Conservation (phyloP, 1,139 yeast genomes). For the Sugiyamaella grinbergsii region DNA sequence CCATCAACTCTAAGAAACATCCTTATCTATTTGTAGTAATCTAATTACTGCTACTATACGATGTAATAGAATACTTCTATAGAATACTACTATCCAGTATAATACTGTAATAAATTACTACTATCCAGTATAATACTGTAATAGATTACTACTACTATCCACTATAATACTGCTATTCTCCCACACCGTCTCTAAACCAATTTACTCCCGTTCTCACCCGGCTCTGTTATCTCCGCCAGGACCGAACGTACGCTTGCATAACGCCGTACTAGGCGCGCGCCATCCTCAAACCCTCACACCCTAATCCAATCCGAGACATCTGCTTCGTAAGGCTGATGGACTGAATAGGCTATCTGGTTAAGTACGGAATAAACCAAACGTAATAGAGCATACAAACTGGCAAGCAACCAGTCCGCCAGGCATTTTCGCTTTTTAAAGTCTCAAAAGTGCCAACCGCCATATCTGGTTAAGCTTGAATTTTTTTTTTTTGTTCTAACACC, state of each 20-base stretch:
- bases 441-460: slow-evolving; percentile 13
- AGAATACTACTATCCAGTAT: too few relatives aligned
- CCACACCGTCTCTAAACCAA: neutral
- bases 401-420: too few relatives aligned
- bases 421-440: too few relatives aligned
- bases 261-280: neutral
- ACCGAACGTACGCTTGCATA: neutral
- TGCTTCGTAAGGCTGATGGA: too few relatives aligned
- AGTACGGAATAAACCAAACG: too few relatives aligned
- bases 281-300: neutral
- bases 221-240: neutral
- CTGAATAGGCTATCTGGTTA: too few relatives aligned
- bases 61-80: too few relatives aligned
- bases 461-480: slow-evolving; percentile 14
- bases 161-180: neutral
- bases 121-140: neutral
- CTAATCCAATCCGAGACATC: neutral
- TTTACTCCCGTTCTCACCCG: neutral
- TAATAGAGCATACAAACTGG: too few relatives aligned
- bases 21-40: too few relatives aligned
- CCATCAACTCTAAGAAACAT: too few relatives aligned
- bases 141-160: neutral
- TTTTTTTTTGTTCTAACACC: slow-evolving; percentile 11
- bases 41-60: too few relatives aligned
- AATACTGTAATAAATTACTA: too few relatives aligned